Conservation (phyloP, 2,329 filamentous ascomycete species). For the Akanthomyces uredinophilus region DNA sequence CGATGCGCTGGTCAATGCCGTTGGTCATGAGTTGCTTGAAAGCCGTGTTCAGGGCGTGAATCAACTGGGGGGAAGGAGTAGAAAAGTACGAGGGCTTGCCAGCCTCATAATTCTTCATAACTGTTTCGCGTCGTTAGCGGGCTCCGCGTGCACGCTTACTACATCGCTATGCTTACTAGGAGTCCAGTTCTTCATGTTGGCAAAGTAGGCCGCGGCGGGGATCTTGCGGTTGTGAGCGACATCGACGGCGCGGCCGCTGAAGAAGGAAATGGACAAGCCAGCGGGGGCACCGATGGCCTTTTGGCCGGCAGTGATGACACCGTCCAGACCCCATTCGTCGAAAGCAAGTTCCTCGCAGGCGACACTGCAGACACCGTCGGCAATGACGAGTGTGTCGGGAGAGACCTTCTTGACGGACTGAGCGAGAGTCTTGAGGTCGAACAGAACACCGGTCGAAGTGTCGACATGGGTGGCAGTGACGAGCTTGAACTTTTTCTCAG, state of each 20-base stretch:
- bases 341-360: conserved; percentile 94
- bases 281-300: conserved; percentile 96
- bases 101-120: conserved; percentile 99
- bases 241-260: conserved; percentile 81
- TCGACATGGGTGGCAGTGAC: conserved; percentile 96
- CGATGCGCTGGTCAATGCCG: conserved; percentile 78
- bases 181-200: conserved; percentile 94
- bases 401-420: conserved; percentile 81
- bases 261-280: conserved; percentile 90
- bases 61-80: conserved; percentile 87
- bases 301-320: conserved; percentile 88
- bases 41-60: conserved; percentile 87
- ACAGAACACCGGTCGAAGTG: conserved; percentile 92
- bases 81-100: conserved; percentile 98
- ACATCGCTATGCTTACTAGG: conserved; percentile 56
- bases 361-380: conserved; percentile 96
- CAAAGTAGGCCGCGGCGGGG: conserved; percentile 84
- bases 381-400: conserved; percentile 84
- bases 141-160: not conserved
- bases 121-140: conserved; percentile 33
- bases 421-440: conserved; percentile 78
- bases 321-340: conserved; percentile 90
- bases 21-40: conserved; percentile 79
- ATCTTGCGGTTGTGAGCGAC: conserved; percentile 74
- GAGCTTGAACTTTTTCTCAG: conserved; percentile 88